These are phyloP conservation scores for Pisolithus thermaeus DNA, from an alignment of 1,284 basidiomycete species.

Conservation along the genomic window DNA sequence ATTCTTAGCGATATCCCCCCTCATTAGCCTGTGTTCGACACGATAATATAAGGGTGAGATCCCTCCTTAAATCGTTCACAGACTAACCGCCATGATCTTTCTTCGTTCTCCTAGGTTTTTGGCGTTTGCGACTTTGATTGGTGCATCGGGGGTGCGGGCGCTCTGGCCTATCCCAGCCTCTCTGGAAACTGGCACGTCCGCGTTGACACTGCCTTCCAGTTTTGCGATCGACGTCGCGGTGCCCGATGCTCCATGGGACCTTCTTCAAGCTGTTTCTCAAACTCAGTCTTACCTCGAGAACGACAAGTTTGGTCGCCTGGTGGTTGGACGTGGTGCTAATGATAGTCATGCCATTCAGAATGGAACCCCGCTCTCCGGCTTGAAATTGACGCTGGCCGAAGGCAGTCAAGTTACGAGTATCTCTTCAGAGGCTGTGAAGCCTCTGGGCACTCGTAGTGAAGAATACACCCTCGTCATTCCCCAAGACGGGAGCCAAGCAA, in stretches of 20 bases:
- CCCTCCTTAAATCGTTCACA: background rate
- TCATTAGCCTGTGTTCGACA: too few relatives aligned
- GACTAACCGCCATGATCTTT: slow-evolving; percentile 5
- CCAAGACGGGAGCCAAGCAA: slow-evolving; percentile 51
- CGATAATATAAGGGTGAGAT: background rate
- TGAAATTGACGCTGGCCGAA: slow-evolving; percentile 39
- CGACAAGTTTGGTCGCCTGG: slow-evolving; percentile 48
- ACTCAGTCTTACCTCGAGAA: slow-evolving; percentile 36
- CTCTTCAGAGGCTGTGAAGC: slow-evolving; percentile 48
- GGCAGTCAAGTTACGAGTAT: slow-evolving; percentile 36
- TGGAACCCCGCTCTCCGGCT: slow-evolving; percentile 25
- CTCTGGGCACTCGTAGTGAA: slow-evolving; percentile 55
- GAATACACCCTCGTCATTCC: slow-evolving; percentile 64
- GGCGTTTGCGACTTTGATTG: slow-evolving; percentile 7
- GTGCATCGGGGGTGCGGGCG: slow-evolving; percentile 15
- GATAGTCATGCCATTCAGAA: slow-evolving; percentile 28
- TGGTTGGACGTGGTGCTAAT: slow-evolving; percentile 45
- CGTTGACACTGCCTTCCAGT: slow-evolving; percentile 43
- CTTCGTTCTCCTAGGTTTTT: slow-evolving; percentile 6
- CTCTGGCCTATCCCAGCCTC: slow-evolving; percentile 62
- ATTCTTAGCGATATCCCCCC: too few relatives aligned
- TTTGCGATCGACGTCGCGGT: slow-evolving; percentile 45
- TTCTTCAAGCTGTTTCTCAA: slow-evolving; percentile 35
- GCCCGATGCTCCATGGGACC: slow-evolving; percentile 35
- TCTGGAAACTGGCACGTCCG: slow-evolving; percentile 42